Percentiles rank a stretch among this genome's conserved stretches.
Conservation (phyloP, 1,284 basidiomycete species). For the Vanrija pseudolonga region DNA sequence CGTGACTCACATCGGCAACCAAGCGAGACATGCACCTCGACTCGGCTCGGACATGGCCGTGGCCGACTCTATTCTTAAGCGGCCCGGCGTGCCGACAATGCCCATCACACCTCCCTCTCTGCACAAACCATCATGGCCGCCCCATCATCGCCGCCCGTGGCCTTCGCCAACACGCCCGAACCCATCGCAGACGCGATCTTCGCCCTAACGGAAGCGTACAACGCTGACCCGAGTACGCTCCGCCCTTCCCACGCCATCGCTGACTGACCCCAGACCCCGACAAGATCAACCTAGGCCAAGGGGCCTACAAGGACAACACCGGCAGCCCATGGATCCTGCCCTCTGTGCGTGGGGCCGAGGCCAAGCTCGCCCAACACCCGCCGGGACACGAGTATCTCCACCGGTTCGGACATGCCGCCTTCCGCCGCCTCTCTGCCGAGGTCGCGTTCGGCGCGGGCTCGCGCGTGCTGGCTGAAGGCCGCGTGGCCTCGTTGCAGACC, state of each 20-base stretch:
- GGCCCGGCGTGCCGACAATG: too few relatives aligned
- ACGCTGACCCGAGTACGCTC: constrained; percentile 35
- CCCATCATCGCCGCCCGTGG: not conserved
- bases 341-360: constrained; percentile 54
- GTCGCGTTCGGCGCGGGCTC: constrained; percentile 68
- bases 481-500: constrained; percentile 66
- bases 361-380: constrained; percentile 26
- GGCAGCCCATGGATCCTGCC: constrained; percentile 52
- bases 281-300: constrained; percentile 82
- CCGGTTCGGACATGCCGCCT: constrained; percentile 81
- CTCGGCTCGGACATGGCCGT: too few relatives aligned
- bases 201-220: constrained; percentile 41
- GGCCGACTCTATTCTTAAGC: too few relatives aligned
- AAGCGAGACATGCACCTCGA: too few relatives aligned
- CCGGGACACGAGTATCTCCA: constrained; percentile 92
- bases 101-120: too few relatives aligned
- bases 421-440: constrained; percentile 71
- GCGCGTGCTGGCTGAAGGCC: constrained; percentile 18
- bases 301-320: constrained; percentile 50
- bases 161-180: not conserved
- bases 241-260: not conserved
- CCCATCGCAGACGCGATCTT: constrained; percentile 33
- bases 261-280: constrained; percentile 51
- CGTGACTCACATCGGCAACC: too few relatives aligned
- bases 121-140: too few relatives aligned